These are phyloP conservation scores for Hypoxylon cercidicola DNA, from an alignment of 495 filamentous ascomycete genomes.

Conservation along the genomic window DNA sequence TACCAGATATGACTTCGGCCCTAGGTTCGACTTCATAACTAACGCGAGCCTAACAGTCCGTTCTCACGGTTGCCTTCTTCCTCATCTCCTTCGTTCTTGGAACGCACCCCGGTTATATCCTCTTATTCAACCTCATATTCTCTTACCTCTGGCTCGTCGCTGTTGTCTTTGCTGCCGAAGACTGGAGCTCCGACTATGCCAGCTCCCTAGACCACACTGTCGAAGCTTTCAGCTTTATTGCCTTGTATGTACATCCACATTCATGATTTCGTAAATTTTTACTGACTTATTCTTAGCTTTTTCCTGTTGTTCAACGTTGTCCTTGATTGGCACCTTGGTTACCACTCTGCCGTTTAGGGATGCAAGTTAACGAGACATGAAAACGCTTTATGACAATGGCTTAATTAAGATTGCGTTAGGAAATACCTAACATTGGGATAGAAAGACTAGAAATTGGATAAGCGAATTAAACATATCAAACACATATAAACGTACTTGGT, in stretches of 20 bases:
- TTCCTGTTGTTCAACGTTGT: conserved; percentile 64
- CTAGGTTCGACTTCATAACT: neutral
- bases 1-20: conserved; percentile 4
- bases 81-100: conserved; percentile 65
- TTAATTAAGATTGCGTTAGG: no score
- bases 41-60: conserved; percentile 51
- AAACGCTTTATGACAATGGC: no score
- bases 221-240: conserved; percentile 70
- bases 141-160: conserved; percentile 73
- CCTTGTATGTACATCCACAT: conserved; percentile 61
- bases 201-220: conserved; percentile 60
- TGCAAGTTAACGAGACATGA: neutral
- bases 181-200: conserved; percentile 56
- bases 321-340: conserved; percentile 58
- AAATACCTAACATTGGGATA: no score
- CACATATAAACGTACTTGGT: no score
- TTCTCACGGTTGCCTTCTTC: conserved; percentile 68
- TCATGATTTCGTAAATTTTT: conserved; percentile 3
- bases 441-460: no score
- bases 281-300: conserved; percentile 59
- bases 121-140: conserved; percentile 68
- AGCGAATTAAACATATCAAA: no score
- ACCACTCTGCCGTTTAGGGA: no score
- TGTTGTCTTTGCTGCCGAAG: conserved; percentile 68
- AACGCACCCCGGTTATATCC: conserved; percentile 58